These are phyloP conservation scores for Alisma plantagoaquatica DNA, from an alignment of 106 monocot genomes.

Conservation along the genomic window DNA sequence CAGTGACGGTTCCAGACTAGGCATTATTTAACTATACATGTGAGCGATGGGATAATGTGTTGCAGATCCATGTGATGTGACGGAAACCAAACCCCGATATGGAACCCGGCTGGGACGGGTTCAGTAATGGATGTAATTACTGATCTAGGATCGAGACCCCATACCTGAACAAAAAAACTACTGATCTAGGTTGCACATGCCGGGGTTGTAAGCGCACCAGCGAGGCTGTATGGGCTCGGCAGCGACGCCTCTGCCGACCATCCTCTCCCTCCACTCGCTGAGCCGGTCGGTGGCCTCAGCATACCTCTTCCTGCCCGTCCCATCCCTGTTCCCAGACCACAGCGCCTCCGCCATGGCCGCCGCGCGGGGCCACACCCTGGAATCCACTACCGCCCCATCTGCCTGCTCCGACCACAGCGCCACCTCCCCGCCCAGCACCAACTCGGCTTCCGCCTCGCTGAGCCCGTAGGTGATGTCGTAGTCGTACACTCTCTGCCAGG, in stretches of 20 bases:
- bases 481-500: slow-evolving; percentile 88
- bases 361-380: slow-evolving; percentile 66
- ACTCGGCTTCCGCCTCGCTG: slow-evolving; percentile 43
- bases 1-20: too few relatives aligned
- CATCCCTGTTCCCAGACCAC: slow-evolving; percentile 78
- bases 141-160: too few relatives aligned
- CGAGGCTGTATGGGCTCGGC: slow-evolving; percentile 89
- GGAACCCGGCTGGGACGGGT: too few relatives aligned
- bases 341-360: slow-evolving; percentile 76
- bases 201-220: slow-evolving; percentile 54
- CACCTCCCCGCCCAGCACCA: slow-evolving; percentile 90
- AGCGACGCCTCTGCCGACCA: slow-evolving; percentile 58
- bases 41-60: too few relatives aligned
- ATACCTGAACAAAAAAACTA: too few relatives aligned
- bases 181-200: slow-evolving; percentile 68
- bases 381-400: slow-evolving; percentile 62
- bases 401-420: slow-evolving; percentile 92
- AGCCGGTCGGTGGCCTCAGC: slow-evolving; percentile 73
- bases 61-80: too few relatives aligned
- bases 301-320: slow-evolving; percentile 50
- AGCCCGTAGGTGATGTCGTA: slow-evolving; percentile 77
- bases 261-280: slow-evolving; percentile 72
- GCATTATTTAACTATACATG: too few relatives aligned
- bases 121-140: too few relatives aligned
- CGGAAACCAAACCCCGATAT: too few relatives aligned